Evolutionary conservation across 768 basidiomycete genomes (phyloP).

Genomic region (Lactifluus rugatus): DNA sequence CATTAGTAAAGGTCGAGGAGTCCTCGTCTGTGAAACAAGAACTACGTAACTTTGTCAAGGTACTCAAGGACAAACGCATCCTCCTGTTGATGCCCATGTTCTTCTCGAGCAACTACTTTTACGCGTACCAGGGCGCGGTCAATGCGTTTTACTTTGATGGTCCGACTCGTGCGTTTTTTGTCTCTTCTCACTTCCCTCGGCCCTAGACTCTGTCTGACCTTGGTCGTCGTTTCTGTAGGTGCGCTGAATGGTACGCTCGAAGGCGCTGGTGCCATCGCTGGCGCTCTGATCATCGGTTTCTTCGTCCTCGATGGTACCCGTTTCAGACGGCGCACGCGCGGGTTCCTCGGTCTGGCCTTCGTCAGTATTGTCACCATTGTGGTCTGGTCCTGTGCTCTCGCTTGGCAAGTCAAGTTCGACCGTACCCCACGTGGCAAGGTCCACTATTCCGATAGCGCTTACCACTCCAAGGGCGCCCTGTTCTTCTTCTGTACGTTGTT

Average conservation of each 20-base stretch:
- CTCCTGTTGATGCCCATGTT: conserved; percentile 34
- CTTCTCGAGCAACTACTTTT: conserved; percentile 39
- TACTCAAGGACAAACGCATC: conserved; percentile 36
- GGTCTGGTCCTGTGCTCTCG: conserved; percentile 32
- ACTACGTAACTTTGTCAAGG: conserved; percentile 23
- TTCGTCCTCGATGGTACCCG: conserved; percentile 30
- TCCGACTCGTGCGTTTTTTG: conserved; percentile 28
- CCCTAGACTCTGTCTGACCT: not conserved
- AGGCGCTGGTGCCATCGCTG: conserved; percentile 34
- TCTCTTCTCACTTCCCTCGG: not conserved
- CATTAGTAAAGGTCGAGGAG: conserved; percentile 30
- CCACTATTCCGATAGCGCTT: conserved; percentile 28
- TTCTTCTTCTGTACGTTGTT: conserved; percentile 32
- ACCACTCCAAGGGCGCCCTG: conserved; percentile 30
- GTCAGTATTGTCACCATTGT: conserved; percentile 27
- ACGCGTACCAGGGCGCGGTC: conserved; percentile 37
- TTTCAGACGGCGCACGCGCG: conserved; percentile 30
- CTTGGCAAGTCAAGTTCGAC: conserved; percentile 35
- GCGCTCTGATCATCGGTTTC: conserved; percentile 35
- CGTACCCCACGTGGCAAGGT: conserved; percentile 17
- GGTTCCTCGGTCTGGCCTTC: conserved; percentile 30
- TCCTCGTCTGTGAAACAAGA: conserved; percentile 26
- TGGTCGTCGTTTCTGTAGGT: not conserved
- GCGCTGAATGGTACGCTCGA: conserved; percentile 34
- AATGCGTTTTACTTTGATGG: conserved; percentile 34